Percentiles rank a stretch among this genome's conserved stretches.
Evolutionary conservation across 208 protist genomes (phyloP).

Genomic region (Crithidia sp.): DNA sequence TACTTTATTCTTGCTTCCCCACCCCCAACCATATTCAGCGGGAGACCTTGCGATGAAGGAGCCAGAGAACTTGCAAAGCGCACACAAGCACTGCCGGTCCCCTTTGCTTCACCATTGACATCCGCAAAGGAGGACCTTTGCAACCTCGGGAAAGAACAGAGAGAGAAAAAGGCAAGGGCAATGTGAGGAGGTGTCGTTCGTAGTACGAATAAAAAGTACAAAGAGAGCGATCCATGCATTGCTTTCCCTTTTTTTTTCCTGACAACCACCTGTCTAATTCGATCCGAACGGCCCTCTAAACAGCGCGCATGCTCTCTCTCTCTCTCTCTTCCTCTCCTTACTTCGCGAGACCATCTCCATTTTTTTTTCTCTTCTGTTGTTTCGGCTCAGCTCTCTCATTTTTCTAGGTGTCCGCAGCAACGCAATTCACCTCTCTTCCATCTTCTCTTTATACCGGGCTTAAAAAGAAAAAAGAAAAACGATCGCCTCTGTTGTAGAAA

Average conservation of each 20-base stretch:
- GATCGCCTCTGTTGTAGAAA: too few relatives aligned
- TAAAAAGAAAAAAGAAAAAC: too few relatives aligned
- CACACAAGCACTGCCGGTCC: neutral
- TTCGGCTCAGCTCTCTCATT: neutral
- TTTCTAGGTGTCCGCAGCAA: neutral
- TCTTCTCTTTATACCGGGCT: too few relatives aligned
- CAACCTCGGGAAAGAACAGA: neutral
- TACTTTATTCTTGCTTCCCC: neutral
- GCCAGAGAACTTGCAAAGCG: neutral
- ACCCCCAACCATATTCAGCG: neutral
- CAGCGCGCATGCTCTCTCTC: neutral
- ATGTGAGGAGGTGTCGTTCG: too few relatives aligned
- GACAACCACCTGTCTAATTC: neutral
- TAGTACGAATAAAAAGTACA: too few relatives aligned
- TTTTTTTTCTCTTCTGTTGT: constrained; percentile 16
- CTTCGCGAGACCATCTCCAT: neutral
- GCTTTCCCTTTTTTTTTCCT: neutral
- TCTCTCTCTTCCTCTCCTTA: neutral
- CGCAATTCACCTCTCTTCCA: too few relatives aligned
- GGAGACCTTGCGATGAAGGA: neutral
- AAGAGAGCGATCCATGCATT: too few relatives aligned
- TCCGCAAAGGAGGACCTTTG: neutral
- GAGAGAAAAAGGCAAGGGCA: too few relatives aligned
- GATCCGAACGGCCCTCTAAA: neutral
- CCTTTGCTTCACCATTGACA: neutral